Conservation (phyloP, 176 grass and related monocot species). For the Aegilops tauschii region DNA sequence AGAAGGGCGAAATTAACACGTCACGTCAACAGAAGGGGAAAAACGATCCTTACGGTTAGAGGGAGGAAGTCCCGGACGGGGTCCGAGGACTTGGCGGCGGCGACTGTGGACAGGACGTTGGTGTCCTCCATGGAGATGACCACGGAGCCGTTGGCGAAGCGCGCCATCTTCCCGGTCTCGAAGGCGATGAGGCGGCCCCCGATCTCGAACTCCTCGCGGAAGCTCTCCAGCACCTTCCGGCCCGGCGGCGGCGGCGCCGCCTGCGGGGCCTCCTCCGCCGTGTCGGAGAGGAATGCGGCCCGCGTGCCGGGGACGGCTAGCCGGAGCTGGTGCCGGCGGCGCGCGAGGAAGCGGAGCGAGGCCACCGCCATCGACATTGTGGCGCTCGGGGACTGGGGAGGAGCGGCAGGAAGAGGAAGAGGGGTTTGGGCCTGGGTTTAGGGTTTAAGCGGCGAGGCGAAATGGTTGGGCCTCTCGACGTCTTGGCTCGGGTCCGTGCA, state of each 20-base stretch:
- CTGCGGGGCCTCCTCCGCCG: slow-evolving; percentile 23
- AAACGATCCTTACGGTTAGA: slow-evolving; percentile 56
- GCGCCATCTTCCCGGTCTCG: slow-evolving; percentile 88
- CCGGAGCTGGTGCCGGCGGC: slow-evolving; percentile 21
- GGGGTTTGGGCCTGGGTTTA: slow-evolving; percentile 35
- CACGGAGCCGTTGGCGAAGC: slow-evolving; percentile 85
- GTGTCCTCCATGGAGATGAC: slow-evolving; percentile 93
- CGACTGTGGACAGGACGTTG: slow-evolving; percentile 74
- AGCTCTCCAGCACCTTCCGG: slow-evolving; percentile 65
- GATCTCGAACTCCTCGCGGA: slow-evolving; percentile 83
- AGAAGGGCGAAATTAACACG: neutral
- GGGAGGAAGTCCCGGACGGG: slow-evolving; percentile 80
- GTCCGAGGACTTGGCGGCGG: slow-evolving; percentile 60
- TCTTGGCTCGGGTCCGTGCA: neutral
- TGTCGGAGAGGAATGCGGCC: slow-evolving; percentile 36
- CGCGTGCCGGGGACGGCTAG: slow-evolving; percentile 3
- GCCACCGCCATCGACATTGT: slow-evolving; percentile 56
- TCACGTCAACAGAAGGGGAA: neutral
- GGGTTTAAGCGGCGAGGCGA: slow-evolving; percentile 46
- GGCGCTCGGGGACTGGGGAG: slow-evolving; percentile 2
- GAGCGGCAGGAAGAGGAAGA: neutral
- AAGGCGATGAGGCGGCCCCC: slow-evolving; percentile 72
- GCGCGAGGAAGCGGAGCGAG: slow-evolving; percentile 46
- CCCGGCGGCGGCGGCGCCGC: slow-evolving; percentile 26
- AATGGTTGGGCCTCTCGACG: slow-evolving; percentile 25